Evolutionary conservation across 139 green algal species (phyloP), one percentile per base, ranked within the genome.

Genomic region (Coccomyxa sp.): DNA sequence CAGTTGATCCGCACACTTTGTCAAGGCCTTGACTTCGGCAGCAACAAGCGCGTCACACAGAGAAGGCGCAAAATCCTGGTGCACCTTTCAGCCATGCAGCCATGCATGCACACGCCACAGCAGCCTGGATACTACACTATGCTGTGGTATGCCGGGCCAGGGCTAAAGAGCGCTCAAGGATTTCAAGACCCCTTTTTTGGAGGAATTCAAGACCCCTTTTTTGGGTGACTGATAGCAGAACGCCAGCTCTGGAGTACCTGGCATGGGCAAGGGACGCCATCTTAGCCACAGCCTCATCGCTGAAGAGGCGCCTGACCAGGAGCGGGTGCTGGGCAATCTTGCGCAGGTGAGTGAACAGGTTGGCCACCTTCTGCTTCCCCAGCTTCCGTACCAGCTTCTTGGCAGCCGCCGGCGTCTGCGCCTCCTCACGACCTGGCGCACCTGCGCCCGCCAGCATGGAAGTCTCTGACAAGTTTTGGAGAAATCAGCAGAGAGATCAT

Each of bases 291-390:
- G 89, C 76, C 15, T 85, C 86, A 67, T 98, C 91, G 0, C 67
- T 88, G 90, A 91, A 98, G 25, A 85, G 77, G 58, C 85, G 81
- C 58, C 95, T 91, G 30, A 98, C 87, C 63, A 99, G 93, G 87
- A 99, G 90, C 31, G 96, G 96, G 90, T 99, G 96, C 89, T 98
- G 94, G 63, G 95, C 94, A 23, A 98, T 91, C 89, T 99, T 99
- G 67, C 96, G 90, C 82, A 99, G 90, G 88, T 97, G 91, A 1
- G 92, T 94, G 86, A 99, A 99, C 78, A 98, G 92, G 90, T 97
- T 95, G 86, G 88, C 91, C 58, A 98, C 88, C 58, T 93, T 91
- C 82, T 89, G 84, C 77, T 82, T 86, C 77, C 94, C 91, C 82
- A 91, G 76, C 57, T 85, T 79, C 83, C 81, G 84, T 78, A 88